Conservation (phyloP, 2,329 filamentous ascomycete species). For the Fusarium newnesense region DNA sequence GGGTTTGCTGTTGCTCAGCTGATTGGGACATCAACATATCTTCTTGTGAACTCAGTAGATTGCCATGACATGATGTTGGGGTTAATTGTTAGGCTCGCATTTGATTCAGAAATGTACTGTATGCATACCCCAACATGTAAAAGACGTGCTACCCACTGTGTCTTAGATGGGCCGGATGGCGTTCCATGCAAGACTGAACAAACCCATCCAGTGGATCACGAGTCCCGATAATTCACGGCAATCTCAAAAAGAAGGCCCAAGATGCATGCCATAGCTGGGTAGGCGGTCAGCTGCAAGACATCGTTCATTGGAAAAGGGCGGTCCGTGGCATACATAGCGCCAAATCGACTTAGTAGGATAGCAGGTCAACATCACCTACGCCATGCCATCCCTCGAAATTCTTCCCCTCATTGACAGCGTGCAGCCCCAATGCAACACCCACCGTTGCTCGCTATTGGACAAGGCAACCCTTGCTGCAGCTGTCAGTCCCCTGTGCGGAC, state of each 20-base stretch:
- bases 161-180: neutral
- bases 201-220: slow-evolving; percentile 1
- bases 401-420: slow-evolving; percentile 7
- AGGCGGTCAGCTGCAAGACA: neutral
- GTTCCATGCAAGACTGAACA: neutral
- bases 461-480: slow-evolving; percentile 28
- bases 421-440: slow-evolving; percentile 16
- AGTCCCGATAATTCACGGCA: neutral
- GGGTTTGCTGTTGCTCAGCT: neutral
- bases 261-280: neutral
- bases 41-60: neutral
- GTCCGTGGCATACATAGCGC: slow-evolving; percentile 1
- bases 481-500: slow-evolving; percentile 26
- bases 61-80: neutral
- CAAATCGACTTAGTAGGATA: neutral
- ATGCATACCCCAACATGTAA: neutral
- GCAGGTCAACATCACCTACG: neutral
- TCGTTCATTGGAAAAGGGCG: neutral
- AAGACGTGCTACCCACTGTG: neutral
- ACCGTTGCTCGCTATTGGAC: slow-evolving; percentile 23
- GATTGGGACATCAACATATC: neutral
- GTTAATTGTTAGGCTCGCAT: neutral
- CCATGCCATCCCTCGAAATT: slow-evolving; percentile 16
- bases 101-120: neutral
- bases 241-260: neutral